Percentiles rank a stretch among this genome's conserved stretches.
Conservation (phyloP, 148 eudicot genomes). For the Dianthus caryophyllus region DNA sequence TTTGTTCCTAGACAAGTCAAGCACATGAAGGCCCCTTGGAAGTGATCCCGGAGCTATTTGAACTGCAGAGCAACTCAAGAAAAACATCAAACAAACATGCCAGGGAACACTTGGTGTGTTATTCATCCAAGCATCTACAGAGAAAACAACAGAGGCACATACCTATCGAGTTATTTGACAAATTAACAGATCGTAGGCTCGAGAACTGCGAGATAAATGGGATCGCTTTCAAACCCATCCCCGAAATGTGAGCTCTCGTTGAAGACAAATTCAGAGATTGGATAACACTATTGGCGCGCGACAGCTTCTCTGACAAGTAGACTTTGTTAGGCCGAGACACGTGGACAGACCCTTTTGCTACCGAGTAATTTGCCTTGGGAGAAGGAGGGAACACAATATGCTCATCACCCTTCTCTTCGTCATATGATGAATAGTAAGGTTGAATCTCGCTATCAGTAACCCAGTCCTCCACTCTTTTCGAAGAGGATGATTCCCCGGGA, state of each 20-base stretch:
- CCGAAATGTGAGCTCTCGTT: conserved; percentile 77
- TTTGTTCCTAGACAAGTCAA: conserved; percentile 79
- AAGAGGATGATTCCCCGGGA: conserved; percentile 47
- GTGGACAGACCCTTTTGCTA: conserved; percentile 29
- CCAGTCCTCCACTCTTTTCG: conserved; percentile 68
- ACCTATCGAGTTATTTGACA: conserved; percentile 83
- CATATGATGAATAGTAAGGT: conserved; percentile 19
- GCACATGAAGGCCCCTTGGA: conserved; percentile 85
- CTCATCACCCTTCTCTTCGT: conserved; percentile 26
- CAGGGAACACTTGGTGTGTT: neutral
- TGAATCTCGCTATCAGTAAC: conserved; percentile 51
- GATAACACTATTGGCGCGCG: conserved; percentile 64
- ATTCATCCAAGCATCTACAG: neutral
- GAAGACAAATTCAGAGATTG: conserved; percentile 85
- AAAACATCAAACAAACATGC: conserved; percentile 2
- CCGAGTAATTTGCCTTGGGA: conserved; percentile 39
- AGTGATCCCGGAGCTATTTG: conserved; percentile 69
- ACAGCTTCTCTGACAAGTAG: conserved; percentile 53
- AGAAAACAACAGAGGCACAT: conserved; percentile 10
- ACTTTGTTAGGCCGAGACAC: conserved; percentile 23
- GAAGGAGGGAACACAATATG: conserved; percentile 46
- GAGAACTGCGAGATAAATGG: conserved; percentile 62
- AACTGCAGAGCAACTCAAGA: conserved; percentile 40
- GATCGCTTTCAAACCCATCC: conserved; percentile 67
- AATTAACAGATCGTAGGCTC: conserved; percentile 77